These are phyloP conservation scores for Hymenoscyphus linearis DNA, from an alignment of 2,329 filamentous ascomycete species.

Conservation along the genomic window DNA sequence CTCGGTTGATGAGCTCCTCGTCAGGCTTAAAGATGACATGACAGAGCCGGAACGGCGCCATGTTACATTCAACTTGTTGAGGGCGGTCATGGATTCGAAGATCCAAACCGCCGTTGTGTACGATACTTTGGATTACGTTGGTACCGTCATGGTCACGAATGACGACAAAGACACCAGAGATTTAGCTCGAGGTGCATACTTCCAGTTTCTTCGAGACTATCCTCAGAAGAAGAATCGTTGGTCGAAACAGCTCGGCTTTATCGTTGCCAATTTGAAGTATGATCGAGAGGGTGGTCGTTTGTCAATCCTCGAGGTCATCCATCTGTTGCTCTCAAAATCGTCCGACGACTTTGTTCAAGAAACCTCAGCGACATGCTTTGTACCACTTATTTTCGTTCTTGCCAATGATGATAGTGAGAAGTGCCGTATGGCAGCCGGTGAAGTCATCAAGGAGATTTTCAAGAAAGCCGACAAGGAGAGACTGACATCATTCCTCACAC, in stretches of 20 bases:
- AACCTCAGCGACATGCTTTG: constrained; percentile 73
- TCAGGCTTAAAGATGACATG: constrained; percentile 78
- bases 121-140: constrained; percentile 83
- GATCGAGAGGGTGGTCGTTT: constrained; percentile 81
- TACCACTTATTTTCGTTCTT: constrained; percentile 78
- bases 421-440: constrained; percentile 76
- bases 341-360: constrained; percentile 78
- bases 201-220: constrained; percentile 92
- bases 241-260: constrained; percentile 81
- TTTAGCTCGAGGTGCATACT: constrained; percentile 80
- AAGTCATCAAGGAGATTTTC: constrained; percentile 77
- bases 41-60: constrained; percentile 91
- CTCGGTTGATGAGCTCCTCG: constrained; percentile 76
- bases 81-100: constrained; percentile 78
- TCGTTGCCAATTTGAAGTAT: constrained; percentile 88
- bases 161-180: constrained; percentile 85
- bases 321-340: constrained; percentile 80
- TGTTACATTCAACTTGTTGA: constrained; percentile 89
- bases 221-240: constrained; percentile 87
- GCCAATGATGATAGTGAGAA: constrained; percentile 84
- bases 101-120: constrained; percentile 85
- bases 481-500: constrained; percentile 61
- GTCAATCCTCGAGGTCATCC: constrained; percentile 88
- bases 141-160: constrained; percentile 92
- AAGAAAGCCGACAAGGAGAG: constrained; percentile 69